Evolutionary conservation across 176 grass and related monocot species (phyloP).

Genomic region (Metroxylon sagu): DNA sequence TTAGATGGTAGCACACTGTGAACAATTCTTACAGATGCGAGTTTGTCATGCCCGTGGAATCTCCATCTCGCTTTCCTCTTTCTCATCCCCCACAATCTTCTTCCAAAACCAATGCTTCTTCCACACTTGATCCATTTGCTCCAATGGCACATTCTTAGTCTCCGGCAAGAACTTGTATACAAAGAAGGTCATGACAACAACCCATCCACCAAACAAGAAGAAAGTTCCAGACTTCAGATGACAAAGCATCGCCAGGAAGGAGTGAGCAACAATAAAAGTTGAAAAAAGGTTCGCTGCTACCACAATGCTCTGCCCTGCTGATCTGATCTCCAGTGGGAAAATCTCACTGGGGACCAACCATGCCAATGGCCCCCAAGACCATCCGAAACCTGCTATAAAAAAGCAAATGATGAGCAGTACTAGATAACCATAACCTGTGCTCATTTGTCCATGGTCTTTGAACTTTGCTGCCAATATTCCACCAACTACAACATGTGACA

Average conservation of each 20-base stretch:
- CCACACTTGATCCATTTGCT: constrained; percentile 79
- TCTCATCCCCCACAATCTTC: constrained; percentile 33
- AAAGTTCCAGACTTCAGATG: constrained; percentile 52
- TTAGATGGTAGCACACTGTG: too few species aligned
- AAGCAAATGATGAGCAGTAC: constrained; percentile 53
- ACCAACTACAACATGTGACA: constrained; percentile 43
- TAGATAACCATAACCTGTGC: constrained; percentile 35
- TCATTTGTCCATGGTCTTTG: constrained; percentile 49
- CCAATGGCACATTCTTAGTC: constrained; percentile 67
- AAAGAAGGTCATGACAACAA: constrained; percentile 48
- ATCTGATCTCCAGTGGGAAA: constrained; percentile 65
- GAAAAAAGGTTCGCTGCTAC: constrained; percentile 56
- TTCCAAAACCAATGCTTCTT: constrained; percentile 67
- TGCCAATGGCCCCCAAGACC: constrained; percentile 77
- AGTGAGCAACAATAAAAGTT: constrained; percentile 52
- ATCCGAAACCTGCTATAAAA: constrained; percentile 57
- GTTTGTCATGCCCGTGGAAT: not conserved
- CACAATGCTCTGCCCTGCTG: constrained; percentile 64
- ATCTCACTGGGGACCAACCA: constrained; percentile 60
- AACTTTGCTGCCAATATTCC: constrained; percentile 48
- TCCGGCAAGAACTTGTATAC: constrained; percentile 58
- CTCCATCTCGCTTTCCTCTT: not conserved
- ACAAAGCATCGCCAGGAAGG: constrained; percentile 52
- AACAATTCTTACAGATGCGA: too few species aligned
- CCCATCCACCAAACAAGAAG: constrained; percentile 43